phyloP scores from a whole-genome alignment of 805 yeast genomes.

The Sungouiella thailandica region DNA sequence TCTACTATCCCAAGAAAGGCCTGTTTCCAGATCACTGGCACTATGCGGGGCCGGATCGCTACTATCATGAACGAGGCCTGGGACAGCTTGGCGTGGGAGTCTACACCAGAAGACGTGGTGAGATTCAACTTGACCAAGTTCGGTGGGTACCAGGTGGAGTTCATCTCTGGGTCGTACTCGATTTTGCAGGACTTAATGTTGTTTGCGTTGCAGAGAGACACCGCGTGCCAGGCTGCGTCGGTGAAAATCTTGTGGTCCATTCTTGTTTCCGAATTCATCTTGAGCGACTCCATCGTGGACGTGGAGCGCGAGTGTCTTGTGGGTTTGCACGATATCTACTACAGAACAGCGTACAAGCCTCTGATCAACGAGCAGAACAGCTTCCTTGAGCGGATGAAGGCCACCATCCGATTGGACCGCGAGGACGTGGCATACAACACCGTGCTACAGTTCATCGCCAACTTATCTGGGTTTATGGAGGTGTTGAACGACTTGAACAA shows the following conservation, averaged over 20 bases:
- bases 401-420: constrained; percentile 48
- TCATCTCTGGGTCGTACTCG: constrained; percentile 52
- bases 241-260: constrained; percentile 67
- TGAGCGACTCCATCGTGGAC: constrained; percentile 52
- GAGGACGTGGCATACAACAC: constrained; percentile 59
- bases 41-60: constrained; percentile 57
- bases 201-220: constrained; percentile 63
- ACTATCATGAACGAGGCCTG: constrained; percentile 56
- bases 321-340: constrained; percentile 62
- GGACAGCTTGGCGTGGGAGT: constrained; percentile 67
- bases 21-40: constrained; percentile 57
- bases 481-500: constrained; percentile 61
- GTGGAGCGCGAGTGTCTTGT: constrained; percentile 59
- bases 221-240: constrained; percentile 56
- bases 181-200: constrained; percentile 61
- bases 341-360: constrained; percentile 53
- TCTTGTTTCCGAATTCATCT: constrained; percentile 59
- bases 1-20: constrained; percentile 72
- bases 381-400: constrained; percentile 47
- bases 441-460: constrained; percentile 47
- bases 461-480: constrained; percentile 56
- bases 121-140: constrained; percentile 58
- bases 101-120: constrained; percentile 45
- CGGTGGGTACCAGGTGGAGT: constrained; percentile 69
- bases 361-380: constrained; percentile 47